Percentiles rank a stretch among this genome's conserved stretches.
These are phyloP conservation scores for Chaetoscypha palmicola DNA, from an alignment of 2,329 filamentous ascomycete species.

Conservation along the genomic window DNA sequence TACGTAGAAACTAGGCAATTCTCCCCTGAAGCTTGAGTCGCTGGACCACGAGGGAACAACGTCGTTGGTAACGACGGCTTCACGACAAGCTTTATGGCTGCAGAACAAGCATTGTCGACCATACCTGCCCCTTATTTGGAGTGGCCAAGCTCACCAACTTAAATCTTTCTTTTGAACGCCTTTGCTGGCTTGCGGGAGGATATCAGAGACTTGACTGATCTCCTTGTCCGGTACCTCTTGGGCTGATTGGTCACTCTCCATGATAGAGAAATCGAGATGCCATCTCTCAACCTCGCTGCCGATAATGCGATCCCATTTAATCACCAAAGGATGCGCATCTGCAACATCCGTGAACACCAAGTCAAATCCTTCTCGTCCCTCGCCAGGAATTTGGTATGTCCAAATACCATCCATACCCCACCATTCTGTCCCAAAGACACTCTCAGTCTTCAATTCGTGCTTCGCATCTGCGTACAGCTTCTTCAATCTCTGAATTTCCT, in stretches of 20 bases:
- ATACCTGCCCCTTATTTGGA: too few species aligned
- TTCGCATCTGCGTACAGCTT: slow-evolving; percentile 43
- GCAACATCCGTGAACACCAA: slow-evolving; percentile 57
- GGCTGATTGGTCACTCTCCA: slow-evolving; percentile 17
- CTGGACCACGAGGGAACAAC: too few species aligned
- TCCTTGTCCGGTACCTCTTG: slow-evolving; percentile 1
- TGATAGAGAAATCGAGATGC: slow-evolving; percentile 30
- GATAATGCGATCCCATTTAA: slow-evolving; percentile 49
- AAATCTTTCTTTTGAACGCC: slow-evolving; percentile 6
- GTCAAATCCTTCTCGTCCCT: slow-evolving; percentile 33
- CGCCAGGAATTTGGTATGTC: slow-evolving; percentile 51
- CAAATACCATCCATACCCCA: slow-evolving; percentile 66
- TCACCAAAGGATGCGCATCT: slow-evolving; percentile 58
- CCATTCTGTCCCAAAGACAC: slow-evolving; percentile 58
- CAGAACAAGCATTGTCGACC: neutral
- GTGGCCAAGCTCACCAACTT: too few species aligned
- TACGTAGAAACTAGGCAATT: too few species aligned
- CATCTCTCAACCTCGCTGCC: slow-evolving; percentile 36
- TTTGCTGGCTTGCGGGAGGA: neutral
- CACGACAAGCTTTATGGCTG: neutral
- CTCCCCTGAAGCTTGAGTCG: too few species aligned
- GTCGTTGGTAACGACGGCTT: too few species aligned
- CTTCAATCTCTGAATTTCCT: slow-evolving; percentile 23
- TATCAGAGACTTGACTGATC: slow-evolving; percentile 1
- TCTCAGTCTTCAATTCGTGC: slow-evolving; percentile 52